A percentile compares a stretch with the other conserved stretches of the same genome.
Conservation (phyloP, 441 rosid species). For the Dalechampia spathulata region DNA sequence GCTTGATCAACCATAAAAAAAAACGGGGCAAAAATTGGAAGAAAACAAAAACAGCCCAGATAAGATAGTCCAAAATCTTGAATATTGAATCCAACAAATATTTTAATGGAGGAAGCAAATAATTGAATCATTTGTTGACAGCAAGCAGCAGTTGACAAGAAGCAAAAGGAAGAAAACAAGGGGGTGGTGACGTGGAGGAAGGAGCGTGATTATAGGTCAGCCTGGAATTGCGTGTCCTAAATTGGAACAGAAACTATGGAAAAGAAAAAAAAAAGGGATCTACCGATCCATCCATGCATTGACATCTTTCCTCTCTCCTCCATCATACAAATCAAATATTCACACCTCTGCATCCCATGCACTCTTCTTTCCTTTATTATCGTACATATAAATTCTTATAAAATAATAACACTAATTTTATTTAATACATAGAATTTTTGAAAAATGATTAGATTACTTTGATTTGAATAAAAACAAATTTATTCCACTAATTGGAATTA, state of each 20-base stretch:
- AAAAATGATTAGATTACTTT: no score
- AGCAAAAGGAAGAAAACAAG: background rate
- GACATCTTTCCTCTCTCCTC: no score
- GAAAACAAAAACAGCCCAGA: background rate
- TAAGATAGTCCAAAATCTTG: conserved; percentile 12
- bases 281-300: background rate
- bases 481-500: no score
- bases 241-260: conserved; percentile 9
- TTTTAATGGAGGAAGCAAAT: conserved; percentile 7
- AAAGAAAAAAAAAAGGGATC: conserved; percentile 23
- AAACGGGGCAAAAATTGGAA: background rate
- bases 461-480: no score
- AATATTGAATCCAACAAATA: conserved; percentile 9
- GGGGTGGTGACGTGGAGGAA: conserved; percentile 38
- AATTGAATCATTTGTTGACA: conserved; percentile 24
- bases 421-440: no score
- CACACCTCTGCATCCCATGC: no score
- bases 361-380: no score
- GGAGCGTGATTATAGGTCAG: conserved; percentile 30
- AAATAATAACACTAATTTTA: no score
- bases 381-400: no score
- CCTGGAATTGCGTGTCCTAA: conserved; percentile 41
- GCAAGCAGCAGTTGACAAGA: background rate
- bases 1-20: conserved; percentile 8
- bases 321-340: no score